Percentiles rank a stretch among this genome's conserved stretches.
phyloP scores from a whole-genome alignment of 164 flowering plant genomes.

The Akebia trifoliata region DNA sequence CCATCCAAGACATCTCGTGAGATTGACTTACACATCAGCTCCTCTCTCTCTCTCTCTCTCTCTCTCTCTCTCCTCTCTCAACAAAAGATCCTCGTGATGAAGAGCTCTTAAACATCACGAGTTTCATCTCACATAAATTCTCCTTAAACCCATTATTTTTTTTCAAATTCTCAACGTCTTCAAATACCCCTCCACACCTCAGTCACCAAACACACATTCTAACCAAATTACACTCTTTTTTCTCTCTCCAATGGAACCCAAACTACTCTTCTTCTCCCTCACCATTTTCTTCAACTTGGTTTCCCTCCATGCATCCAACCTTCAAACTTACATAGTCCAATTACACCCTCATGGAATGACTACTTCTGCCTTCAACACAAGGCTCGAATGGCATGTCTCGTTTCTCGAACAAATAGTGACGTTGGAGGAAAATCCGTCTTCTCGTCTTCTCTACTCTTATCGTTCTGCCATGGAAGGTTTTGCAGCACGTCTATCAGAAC shows the following conservation, averaged over 20 bases:
- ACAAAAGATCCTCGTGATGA: slow-evolving; percentile 78
- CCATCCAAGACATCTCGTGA: slow-evolving; percentile 52
- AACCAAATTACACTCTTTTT: not conserved
- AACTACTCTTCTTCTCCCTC: slow-evolving; percentile 13
- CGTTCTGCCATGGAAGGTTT: slow-evolving; percentile 77
- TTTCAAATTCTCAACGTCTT: slow-evolving; percentile 36
- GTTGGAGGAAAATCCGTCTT: slow-evolving; percentile 34
- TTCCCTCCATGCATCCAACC: slow-evolving; percentile 24
- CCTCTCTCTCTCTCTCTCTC: slow-evolving; percentile 20
- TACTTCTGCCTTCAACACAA: slow-evolving; percentile 30
- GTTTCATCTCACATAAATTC: slow-evolving; percentile 35
- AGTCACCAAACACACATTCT: not conserved
- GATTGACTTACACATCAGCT: slow-evolving; percentile 19
- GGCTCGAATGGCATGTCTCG: slow-evolving; percentile 62
- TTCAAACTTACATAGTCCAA: slow-evolving; percentile 73
- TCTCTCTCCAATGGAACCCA: slow-evolving; percentile 29
- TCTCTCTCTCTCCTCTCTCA: slow-evolving; percentile 23
- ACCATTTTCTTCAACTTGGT: slow-evolving; percentile 7
- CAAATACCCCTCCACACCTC: slow-evolving; percentile 52
- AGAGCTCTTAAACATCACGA: slow-evolving; percentile 64
- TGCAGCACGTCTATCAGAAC: slow-evolving; percentile 58
- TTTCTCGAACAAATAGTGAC: slow-evolving; percentile 40
- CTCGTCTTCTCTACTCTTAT: slow-evolving; percentile 75
- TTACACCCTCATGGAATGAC: slow-evolving; percentile 54
- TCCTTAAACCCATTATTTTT: slow-evolving; percentile 1